phyloP scores from a whole-genome alignment of 2,329 filamentous ascomycete genomes.

The Aspergillus thermomutatus region DNA sequence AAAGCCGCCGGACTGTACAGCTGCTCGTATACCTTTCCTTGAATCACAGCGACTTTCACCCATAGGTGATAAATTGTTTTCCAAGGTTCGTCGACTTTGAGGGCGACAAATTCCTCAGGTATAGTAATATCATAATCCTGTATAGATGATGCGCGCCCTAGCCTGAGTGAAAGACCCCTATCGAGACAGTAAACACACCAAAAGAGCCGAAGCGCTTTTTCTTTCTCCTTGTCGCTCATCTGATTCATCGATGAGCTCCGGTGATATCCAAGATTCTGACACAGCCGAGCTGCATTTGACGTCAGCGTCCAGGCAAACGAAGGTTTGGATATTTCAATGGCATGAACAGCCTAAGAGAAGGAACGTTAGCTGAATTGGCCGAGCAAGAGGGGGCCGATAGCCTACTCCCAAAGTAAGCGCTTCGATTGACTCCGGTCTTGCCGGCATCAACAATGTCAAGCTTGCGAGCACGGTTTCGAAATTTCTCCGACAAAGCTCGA shows the following conservation, averaged over 20 bases:
- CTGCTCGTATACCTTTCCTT: conserved; percentile 58
- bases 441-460: conserved; percentile 56
- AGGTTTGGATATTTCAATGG: conserved; percentile 60
- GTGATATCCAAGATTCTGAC: conserved; percentile 62
- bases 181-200: conserved; percentile 61
- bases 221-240: conserved; percentile 24
- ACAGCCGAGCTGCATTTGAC: conserved; percentile 57
- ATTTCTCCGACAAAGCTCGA: conserved; percentile 40
- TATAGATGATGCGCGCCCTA: conserved; percentile 58
- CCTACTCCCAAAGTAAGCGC: conserved; percentile 58
- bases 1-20: conserved; percentile 46
- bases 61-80: conserved; percentile 51
- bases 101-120: conserved; percentile 21
- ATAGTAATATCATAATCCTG: conserved; percentile 60
- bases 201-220: conserved; percentile 45
- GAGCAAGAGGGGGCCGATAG: conserved; percentile 2
- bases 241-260: conserved; percentile 26
- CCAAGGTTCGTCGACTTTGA: conserved; percentile 31
- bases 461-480: conserved; percentile 45
- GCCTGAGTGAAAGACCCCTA: conserved; percentile 55
- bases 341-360: conserved; percentile 52
- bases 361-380: conserved; percentile 3
- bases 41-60: conserved; percentile 55
- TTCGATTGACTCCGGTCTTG: conserved; percentile 55
- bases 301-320: conserved; percentile 64